Base-by-base conservation (phyloP, 176 grass and related monocot species). In the Ampelocalamus luodianensis region DNA sequence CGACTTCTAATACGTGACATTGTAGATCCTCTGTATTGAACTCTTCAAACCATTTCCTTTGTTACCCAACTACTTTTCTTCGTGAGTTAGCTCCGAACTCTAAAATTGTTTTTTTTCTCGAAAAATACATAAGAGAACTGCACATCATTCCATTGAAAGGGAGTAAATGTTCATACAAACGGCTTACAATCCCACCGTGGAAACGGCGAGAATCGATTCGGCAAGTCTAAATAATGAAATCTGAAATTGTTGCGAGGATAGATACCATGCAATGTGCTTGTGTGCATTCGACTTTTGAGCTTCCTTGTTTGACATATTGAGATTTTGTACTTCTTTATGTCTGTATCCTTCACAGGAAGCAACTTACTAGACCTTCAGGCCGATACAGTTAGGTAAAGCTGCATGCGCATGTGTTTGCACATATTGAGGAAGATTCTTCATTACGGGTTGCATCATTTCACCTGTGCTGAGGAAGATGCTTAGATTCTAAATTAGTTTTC, bases 361-460 rank as follows among this genome's bases (percentile, higher is more conserved):
- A 49, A 40, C 4, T 4, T 27, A 51, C 3, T 27, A 56, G 54
- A 68, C 18, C 65, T 65, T 74, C 23, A n/a, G 46, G 49, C 72
- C 14, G 78, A 22, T 70, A n/a, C 42, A 22, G 43, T 77, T 64
- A 42, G 32, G 32, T 63, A 63, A 83, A 40, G 36, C 48, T 46
- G 39, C 68, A 2, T 67, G 75, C 9, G 49, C 76, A 74, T 48
- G n/a, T 74, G 76, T 27, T 58, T 54, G 14, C 24, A 23, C 74
- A 39, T 32, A 79, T 88, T 59, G 74, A 89, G 76, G 75, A 84
- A 74, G 37, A 65, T 79, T 76, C 56, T 84, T 88, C 59, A 20
- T 23, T 46, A 11, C 29, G 68, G 53, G 40, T 59, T 74, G 67
- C 48, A 54, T 87, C 67, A 71, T 86, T 79, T 44, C 77, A 6